Evolutionary conservation across 345 rosid genomes (phyloP), one percentile per base, ranked within the genome.

Genomic region (Gossypium thurberi): DNA sequence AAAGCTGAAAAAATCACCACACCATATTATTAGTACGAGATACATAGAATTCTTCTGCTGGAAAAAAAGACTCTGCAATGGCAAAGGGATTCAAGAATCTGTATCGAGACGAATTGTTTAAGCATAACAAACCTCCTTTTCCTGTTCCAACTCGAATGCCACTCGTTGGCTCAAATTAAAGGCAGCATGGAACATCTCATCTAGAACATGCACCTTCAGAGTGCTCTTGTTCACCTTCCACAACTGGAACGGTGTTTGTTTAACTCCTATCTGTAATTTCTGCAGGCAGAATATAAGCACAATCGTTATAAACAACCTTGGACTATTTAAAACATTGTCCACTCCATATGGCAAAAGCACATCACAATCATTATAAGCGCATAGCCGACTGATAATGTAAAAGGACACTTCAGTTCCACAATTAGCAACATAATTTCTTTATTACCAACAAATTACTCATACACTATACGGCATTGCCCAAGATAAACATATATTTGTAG

Each of bases 111-210:
- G 47, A 70, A 61, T 18, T 33, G 46, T 25, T 21, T 21, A 56
- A 8, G 21, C 43, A 25, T 25, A 65, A 77, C 89, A 75, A 73
- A 91, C 93, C 94, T 95, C 91, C 72, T 84, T 85, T 73, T 80
- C 87, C 59, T 84, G 82, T 17, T 90, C 96, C 63, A 79, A 8
- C 76, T 92, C 98, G 71, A 82, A 73, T 42, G 84, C 78, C 79
- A 83, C 72, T 56, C 96, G 86, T 15, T 75, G 78, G 76, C 84
- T 86, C 90, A 95, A 76, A 89, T 90, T 95, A 68, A 92, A 75
- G 6, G 87, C 84, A 50, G 92, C 90, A 80, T 92, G 96, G 77
- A 83, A 90, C 99, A 94, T 87, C 78, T 90, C 96, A 76, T 89
- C 95, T 64, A 89, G 74, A 1, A 90, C 78, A 66, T 79, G 83